Conservation (phyloP, 768 basidiomycete genomes). For the Pisolithus albus region DNA sequence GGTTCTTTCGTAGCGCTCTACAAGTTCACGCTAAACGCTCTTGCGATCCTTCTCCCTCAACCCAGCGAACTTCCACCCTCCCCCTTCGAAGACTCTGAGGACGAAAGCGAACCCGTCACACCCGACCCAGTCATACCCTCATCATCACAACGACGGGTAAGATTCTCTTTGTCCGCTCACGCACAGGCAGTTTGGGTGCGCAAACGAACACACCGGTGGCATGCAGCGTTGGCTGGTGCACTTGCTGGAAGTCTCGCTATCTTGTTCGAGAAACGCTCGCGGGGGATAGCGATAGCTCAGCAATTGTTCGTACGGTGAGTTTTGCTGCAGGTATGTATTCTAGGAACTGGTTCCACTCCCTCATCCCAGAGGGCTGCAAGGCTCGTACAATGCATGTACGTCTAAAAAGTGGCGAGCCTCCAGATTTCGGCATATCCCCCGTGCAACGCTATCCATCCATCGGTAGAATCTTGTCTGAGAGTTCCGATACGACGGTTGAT, state of each 20-base stretch:
- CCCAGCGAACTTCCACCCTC: slow-evolving; percentile 14
- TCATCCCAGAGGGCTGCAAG: slow-evolving; percentile 71
- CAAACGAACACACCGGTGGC: slow-evolving; percentile 69
- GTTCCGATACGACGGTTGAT: slow-evolving; percentile 59
- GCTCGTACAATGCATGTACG: slow-evolving; percentile 76
- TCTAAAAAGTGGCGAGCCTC: slow-evolving; percentile 35
- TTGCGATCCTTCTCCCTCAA: slow-evolving; percentile 63
- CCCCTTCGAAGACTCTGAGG: slow-evolving; percentile 28
- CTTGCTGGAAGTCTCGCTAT: slow-evolving; percentile 68
- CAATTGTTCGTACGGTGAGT: slow-evolving; percentile 83
- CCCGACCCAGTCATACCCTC: slow-evolving; percentile 12
- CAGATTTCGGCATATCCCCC: slow-evolving; percentile 51
- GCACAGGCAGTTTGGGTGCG: slow-evolving; percentile 57
- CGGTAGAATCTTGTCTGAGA: slow-evolving; percentile 42
- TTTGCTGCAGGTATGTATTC: background rate
- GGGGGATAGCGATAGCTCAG: slow-evolving; percentile 68
- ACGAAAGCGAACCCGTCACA: slow-evolving; percentile 5
- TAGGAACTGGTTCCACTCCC: background rate
- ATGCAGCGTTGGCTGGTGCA: slow-evolving; percentile 72
- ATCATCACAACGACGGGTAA: slow-evolving; percentile 32
- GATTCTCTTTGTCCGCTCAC: slow-evolving; percentile 55
- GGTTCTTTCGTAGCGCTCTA: slow-evolving; percentile 75
- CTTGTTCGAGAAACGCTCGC: slow-evolving; percentile 64
- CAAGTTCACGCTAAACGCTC: slow-evolving; percentile 69
- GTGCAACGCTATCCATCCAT: slow-evolving; percentile 77